These are phyloP conservation scores for Paratinospora sagittata DNA, from an alignment of 164 flowering plant species.

Conservation along the genomic window DNA sequence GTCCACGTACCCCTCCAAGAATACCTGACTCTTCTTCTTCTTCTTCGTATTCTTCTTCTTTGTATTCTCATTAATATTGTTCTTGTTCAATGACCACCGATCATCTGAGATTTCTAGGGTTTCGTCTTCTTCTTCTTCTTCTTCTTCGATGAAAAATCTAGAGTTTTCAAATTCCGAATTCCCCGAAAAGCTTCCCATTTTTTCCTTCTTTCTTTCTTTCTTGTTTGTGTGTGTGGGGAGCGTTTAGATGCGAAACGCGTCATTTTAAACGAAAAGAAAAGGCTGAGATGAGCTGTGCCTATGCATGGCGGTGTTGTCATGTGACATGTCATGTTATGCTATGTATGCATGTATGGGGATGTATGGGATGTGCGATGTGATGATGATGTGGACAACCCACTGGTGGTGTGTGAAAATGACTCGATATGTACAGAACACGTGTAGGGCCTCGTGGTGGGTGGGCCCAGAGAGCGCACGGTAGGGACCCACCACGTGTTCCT, in stretches of 20 bases:
- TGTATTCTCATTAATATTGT: too few relatives aligned
- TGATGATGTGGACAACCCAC: background rate
- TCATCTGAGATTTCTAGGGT: constrained; percentile 9
- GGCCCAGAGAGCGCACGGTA: background rate
- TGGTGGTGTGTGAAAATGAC: background rate
- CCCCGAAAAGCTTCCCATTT: background rate
- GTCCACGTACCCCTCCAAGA: constrained; percentile 62
- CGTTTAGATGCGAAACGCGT: background rate
- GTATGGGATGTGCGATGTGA: too few relatives aligned
- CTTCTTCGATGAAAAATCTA: constrained; percentile 43
- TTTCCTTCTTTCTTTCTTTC: background rate
- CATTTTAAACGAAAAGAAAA: too few relatives aligned
- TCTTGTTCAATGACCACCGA: constrained; percentile 10
- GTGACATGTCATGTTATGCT: too few relatives aligned
- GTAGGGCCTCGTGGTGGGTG: background rate
- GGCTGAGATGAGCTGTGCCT: too few relatives aligned
- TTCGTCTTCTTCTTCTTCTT: too few relatives aligned
- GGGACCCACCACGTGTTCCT: background rate
- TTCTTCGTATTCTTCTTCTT: constrained; percentile 39
- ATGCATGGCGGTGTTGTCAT: too few relatives aligned
- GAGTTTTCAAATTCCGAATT: constrained; percentile 28
- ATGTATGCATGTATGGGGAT: background rate
- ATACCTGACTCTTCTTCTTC: constrained; percentile 58
- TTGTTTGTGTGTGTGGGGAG: too few relatives aligned
- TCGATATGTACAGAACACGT: background rate